Percentiles rank a stretch among this genome's conserved stretches.
These are phyloP conservation scores for Beta vulgaris DNA, from an alignment of 148 eudicot genomes.

Conservation along the genomic window DNA sequence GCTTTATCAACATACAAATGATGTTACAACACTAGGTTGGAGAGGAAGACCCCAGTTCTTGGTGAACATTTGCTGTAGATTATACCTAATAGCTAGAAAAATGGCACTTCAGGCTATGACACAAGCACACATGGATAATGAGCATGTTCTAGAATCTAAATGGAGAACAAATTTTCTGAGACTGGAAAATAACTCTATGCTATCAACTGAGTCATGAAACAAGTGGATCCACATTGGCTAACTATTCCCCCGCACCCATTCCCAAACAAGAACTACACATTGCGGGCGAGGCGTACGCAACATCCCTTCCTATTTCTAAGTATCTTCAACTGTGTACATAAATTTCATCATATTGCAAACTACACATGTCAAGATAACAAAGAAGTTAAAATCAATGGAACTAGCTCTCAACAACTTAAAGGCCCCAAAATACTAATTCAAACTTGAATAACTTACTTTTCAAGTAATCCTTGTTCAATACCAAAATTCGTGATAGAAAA, in stretches of 20 bases:
- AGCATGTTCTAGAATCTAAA: background rate
- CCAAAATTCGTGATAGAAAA: no score
- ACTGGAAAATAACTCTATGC: background rate
- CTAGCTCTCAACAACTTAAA: background rate
- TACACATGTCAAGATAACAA: no score
- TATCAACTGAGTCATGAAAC: background rate
- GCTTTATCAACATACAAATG: background rate
- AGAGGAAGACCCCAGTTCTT: background rate
- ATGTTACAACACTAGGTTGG: no score
- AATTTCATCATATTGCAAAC: background rate
- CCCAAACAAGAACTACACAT: no score
- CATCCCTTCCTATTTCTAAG: background rate
- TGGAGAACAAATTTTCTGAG: background rate
- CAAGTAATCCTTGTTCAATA: background rate
- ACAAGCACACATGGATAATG: background rate
- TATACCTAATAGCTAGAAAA: background rate
- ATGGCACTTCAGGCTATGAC: background rate
- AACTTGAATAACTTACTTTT: background rate
- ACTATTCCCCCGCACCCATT: no score
- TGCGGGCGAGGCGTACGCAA: background rate
- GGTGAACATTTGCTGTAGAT: background rate
- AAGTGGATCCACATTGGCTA: background rate
- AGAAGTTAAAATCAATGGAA: no score
- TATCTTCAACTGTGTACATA: background rate
- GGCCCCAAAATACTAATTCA: background rate